Evolutionary conservation across 768 basidiomycete genomes (phyloP).

Genomic region (Termitomyces sp.): DNA sequence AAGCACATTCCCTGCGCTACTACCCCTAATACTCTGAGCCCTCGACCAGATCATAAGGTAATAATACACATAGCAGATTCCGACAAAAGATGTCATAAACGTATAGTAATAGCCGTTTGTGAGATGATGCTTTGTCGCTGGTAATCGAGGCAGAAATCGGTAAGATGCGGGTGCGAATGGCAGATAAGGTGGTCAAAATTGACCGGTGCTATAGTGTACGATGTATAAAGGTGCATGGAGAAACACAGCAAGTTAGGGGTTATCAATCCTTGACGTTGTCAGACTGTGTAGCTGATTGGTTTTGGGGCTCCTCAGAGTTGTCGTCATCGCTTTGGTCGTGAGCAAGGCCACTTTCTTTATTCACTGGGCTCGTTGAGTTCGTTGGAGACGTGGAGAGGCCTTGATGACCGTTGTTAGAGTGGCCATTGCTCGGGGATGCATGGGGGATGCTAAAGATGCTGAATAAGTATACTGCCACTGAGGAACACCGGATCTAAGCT

Average conservation of each 20-base stretch:
- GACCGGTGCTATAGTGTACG: constrained; percentile 15
- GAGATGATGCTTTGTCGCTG: constrained; percentile 16
- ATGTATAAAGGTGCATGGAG: constrained; percentile 13
- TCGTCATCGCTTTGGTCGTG: constrained; percentile 32
- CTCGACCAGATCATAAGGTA: constrained; percentile 17
- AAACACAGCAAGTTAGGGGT: constrained; percentile 1
- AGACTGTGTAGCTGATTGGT: constrained; percentile 1
- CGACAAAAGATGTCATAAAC: constrained; percentile 28
- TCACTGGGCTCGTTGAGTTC: constrained; percentile 57
- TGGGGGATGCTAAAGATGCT: constrained; percentile 73
- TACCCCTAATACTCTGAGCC: constrained; percentile 14
- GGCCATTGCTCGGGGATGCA: constrained; percentile 56
- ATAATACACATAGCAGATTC: constrained; percentile 33
- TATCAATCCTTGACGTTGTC: constrained; percentile 13
- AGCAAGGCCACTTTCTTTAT: constrained; percentile 55
- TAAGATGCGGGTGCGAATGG: constrained; percentile 17
- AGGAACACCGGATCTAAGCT: constrained; percentile 22
- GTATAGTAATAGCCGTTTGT: constrained; percentile 23
- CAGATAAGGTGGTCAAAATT: constrained; percentile 13
- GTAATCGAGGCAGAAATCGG: constrained; percentile 18
- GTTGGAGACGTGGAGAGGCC: constrained; percentile 72
- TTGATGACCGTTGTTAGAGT: constrained; percentile 43
- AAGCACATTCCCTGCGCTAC: constrained; percentile 7
- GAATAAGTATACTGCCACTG: constrained; percentile 12
- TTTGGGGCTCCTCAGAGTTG: constrained; percentile 21